A percentile compares a stretch with the other conserved stretches of the same genome.
Evolutionary conservation across 1,284 basidiomycete species (phyloP).

Genomic region (Ustilago loliicola): DNA sequence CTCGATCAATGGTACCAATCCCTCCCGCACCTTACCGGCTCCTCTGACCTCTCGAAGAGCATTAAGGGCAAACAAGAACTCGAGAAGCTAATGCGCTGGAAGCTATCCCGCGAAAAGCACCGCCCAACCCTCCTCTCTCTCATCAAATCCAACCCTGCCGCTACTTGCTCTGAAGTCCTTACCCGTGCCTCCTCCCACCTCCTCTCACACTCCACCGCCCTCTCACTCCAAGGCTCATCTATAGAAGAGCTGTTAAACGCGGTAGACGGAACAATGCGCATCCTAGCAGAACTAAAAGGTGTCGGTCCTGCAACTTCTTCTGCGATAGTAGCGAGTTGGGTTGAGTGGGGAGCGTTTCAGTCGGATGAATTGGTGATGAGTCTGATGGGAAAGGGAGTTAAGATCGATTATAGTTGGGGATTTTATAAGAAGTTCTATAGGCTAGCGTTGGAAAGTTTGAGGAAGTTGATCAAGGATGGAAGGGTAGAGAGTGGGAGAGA

Average conservation of each 20-base stretch:
- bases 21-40: background rate
- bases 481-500: conserved; percentile 10
- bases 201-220: background rate
- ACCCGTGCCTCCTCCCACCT: conserved; percentile 6
- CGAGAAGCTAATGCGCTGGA: conserved; percentile 40
- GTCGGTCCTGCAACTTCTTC: conserved; percentile 42
- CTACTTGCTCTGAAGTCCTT: background rate
- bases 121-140: conserved; percentile 31
- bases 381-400: background rate
- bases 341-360: conserved; percentile 18
- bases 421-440: conserved; percentile 29
- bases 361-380: conserved; percentile 24
- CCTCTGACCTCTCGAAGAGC: background rate
- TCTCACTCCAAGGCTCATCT: background rate
- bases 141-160: conserved; percentile 18
- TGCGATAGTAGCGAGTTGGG: conserved; percentile 32
- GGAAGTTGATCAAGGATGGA: background rate
- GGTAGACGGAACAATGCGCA: conserved; percentile 21
- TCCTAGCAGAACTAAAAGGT: conserved; percentile 26
- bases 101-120: conserved; percentile 32
- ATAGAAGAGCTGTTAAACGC: background rate
- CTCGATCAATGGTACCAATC: conserved; percentile 35
- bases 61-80: conserved; percentile 20
- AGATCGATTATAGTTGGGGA: conserved; percentile 22
- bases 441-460: background rate